Base-by-base conservation (phyloP, 108 stramenopile genomes). In the Stephanodiscus triporus region DNA sequence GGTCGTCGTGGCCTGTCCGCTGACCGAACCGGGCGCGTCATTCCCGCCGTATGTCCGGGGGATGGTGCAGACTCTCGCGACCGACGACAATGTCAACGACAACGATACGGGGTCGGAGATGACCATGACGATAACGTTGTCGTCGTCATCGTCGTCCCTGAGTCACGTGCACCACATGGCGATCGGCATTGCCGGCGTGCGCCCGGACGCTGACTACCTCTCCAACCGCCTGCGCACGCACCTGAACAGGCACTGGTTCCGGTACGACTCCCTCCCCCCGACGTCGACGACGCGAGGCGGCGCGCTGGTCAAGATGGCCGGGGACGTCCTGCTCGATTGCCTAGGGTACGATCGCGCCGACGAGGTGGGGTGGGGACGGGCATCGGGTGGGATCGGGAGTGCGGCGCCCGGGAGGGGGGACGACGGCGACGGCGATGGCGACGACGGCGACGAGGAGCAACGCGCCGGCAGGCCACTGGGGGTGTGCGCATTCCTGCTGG, bases 391-490 rank as follows among this genome's bases (percentile, higher is more conserved):
- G 9, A 61, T 72, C 34, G 71, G 78, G 19, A 72, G 78, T 63
- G 78, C 78, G 23, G 70, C 78, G 1, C 60, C 66, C 4, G 38
- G 20, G 22, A 20, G 36, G 19, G 67, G 66, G 17, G 59, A 54
- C n/a, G 78, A 63, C 19, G 61, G 66, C 1, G 60, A 22, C 5
- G 36, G 22, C 22, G 67, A 73, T 2, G 59, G 57, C 36, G 72
- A 63, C 17, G 53, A 67, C 6, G 70, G 68, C 16, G 53, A n/a
- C 26, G 48, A 8, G 38, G 45, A 14, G 17, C 24, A 9, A 9
- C 24, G 64, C 23, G 72, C 78, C 1, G 78, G 78, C 9, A 79
- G 78, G 48, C 78, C 78, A 16, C 61, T 79, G 78, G 78, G 78
- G 23, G 61, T 79, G 43, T 68, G 51, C 30, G 60, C 66, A 4